Evolutionary conservation across 192 early-diverging fungal species (phyloP).

Genomic region (Coemansia aciculifera): DNA sequence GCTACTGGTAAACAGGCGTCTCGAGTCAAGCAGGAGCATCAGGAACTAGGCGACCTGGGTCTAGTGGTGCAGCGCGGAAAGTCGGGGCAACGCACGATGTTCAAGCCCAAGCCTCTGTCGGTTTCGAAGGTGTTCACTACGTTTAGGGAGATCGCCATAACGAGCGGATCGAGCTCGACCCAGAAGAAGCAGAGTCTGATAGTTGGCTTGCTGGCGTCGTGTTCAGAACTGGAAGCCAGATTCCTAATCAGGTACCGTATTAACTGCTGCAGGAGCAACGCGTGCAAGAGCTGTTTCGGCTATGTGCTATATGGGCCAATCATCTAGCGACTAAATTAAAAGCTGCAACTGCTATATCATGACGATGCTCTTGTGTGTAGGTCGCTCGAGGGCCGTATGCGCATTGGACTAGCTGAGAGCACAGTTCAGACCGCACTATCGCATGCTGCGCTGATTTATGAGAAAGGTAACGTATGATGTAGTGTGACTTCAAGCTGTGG

Average conservation of each 20-base stretch:
- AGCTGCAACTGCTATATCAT: neutral
- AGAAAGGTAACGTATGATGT: slow-evolving; percentile 54
- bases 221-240: slow-evolving; percentile 78
- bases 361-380: neutral
- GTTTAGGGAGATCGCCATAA: slow-evolving; percentile 82
- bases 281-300: neutral
- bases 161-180: slow-evolving; percentile 66
- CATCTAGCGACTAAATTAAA: neutral
- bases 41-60: slow-evolving; percentile 84
- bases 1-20: slow-evolving; percentile 76
- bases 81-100: slow-evolving; percentile 83
- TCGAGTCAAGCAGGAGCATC: slow-evolving; percentile 80
- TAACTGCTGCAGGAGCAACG: neutral
- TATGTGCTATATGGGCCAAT: neutral
- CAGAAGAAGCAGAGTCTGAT: slow-evolving; percentile 77
- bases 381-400: slow-evolving; percentile 83
- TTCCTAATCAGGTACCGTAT: slow-evolving; percentile 72
- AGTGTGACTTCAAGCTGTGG: neutral
- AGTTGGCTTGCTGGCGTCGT: slow-evolving; percentile 70
- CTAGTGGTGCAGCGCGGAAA: slow-evolving; percentile 85
- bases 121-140: slow-evolving; percentile 80
- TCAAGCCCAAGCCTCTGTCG: slow-evolving; percentile 76
- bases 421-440: slow-evolving; percentile 87
- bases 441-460: slow-evolving; percentile 72
- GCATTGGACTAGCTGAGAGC: slow-evolving; percentile 95